These are phyloP conservation scores for Lepiota subincarnata DNA, from an alignment of 768 basidiomycete species.

Conservation along the genomic window DNA sequence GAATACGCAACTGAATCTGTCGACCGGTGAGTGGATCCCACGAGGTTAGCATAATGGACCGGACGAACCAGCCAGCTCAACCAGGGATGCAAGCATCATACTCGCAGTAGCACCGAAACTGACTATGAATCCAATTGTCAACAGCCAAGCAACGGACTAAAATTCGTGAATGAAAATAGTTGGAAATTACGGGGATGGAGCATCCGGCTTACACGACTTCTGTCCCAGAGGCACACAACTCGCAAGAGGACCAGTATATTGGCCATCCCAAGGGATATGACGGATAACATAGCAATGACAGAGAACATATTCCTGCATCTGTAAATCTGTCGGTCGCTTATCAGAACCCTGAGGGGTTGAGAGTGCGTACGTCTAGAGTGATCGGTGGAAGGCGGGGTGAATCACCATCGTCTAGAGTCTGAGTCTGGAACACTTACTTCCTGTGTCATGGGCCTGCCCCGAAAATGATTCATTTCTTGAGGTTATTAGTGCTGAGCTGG, in stretches of 20 bases:
- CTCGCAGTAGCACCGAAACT: too few species aligned
- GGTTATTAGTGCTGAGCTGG: not conserved
- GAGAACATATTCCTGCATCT: conserved; percentile 28
- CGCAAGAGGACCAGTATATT: conserved; percentile 30
- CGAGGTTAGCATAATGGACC: too few species aligned
- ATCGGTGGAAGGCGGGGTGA: too few species aligned
- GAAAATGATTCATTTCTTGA: conserved; percentile 2
- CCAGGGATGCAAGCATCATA: not conserved
- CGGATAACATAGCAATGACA: conserved; percentile 18
- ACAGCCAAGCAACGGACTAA: too few species aligned
- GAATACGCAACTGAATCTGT: conserved; percentile 17
- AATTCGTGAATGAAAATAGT: too few species aligned
- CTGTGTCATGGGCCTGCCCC: not conserved
- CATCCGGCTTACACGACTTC: conserved; percentile 1
- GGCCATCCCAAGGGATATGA: conserved; percentile 25
- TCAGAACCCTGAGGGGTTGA: too few species aligned
- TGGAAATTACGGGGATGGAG: too few species aligned
- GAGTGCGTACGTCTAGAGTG: too few species aligned
- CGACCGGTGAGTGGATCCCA: too few species aligned
- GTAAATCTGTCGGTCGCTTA: not conserved
- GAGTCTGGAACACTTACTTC: not conserved
- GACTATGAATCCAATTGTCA: conserved; percentile 13
- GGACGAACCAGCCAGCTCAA: not conserved
- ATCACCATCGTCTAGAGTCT: too few species aligned
- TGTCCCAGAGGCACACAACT: conserved; percentile 33